A percentile compares a stretch with the other conserved stretches of the same genome.
These are phyloP conservation scores for Metschnikowia colocasiae DNA, from an alignment of 805 yeast species.

Conservation along the genomic window DNA sequence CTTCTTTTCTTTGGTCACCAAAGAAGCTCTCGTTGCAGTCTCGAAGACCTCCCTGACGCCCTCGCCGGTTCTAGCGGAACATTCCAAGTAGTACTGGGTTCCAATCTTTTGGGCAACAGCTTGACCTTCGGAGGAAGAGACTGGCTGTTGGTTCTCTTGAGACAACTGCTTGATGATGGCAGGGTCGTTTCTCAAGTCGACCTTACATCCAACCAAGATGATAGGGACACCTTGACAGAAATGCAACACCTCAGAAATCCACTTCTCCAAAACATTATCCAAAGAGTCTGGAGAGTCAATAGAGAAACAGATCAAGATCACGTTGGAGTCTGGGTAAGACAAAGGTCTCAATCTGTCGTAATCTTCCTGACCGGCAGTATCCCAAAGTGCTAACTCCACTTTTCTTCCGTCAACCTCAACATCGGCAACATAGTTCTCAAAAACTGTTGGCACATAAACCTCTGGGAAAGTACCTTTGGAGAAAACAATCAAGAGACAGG, in stretches of 20 bases:
- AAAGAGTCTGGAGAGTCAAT: conserved; percentile 31
- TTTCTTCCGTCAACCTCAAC: conserved; percentile 60
- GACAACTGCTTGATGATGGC: conserved; percentile 26
- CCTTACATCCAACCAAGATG: conserved; percentile 36
- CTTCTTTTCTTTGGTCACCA: conserved; percentile 28
- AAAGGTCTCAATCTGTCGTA: conserved; percentile 41
- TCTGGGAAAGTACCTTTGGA: conserved; percentile 31
- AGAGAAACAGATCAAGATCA: conserved; percentile 37
- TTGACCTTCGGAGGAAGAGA: conserved; percentile 25
- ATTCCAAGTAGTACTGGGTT: conserved; percentile 34
- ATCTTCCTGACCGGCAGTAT: conserved; percentile 31
- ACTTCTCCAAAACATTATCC: conserved; percentile 34
- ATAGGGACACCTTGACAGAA: conserved; percentile 37
- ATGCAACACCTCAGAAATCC: conserved; percentile 41
- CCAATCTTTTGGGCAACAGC: conserved; percentile 27
- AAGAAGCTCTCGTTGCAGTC: conserved; percentile 30
- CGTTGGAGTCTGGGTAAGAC: conserved; percentile 38
- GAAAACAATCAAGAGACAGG: conserved; percentile 31
- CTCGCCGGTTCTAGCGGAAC: conserved; percentile 33
- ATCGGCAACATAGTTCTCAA: conserved; percentile 96
- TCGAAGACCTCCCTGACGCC: conserved; percentile 31
- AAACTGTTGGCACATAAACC: conserved; percentile 50
- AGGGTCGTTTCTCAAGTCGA: conserved; percentile 31
- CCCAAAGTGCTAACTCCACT: conserved; percentile 51
- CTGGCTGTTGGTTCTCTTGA: conserved; percentile 23